Conservation (phyloP, 176 grass and related monocot species). For the Rhynchospora tenuis region DNA sequence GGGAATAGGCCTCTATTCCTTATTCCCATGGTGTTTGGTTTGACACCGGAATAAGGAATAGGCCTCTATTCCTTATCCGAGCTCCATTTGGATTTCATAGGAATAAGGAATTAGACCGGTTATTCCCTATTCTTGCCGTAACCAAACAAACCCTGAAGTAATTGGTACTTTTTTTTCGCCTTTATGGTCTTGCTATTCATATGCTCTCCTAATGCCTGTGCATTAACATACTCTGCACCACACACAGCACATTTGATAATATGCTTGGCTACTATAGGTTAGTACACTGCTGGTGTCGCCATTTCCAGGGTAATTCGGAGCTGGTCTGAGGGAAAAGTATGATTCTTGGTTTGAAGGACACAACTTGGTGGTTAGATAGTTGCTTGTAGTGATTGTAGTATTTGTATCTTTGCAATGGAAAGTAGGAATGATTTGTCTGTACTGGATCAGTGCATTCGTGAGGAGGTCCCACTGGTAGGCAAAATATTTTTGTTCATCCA, state of each 20-base stretch:
- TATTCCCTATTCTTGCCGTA: too few species aligned
- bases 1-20: too few species aligned
- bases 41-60: too few species aligned
- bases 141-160: too few species aligned
- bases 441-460: neutral
- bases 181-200: neutral
- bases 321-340: neutral
- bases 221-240: neutral
- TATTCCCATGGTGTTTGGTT: too few species aligned
- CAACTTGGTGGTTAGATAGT: neutral
- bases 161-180: neutral
- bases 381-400: neutral
- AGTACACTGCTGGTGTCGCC: neutral
- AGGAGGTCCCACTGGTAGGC: neutral
- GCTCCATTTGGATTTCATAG: too few species aligned
- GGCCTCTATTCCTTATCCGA: too few species aligned
- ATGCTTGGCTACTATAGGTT: too few species aligned
- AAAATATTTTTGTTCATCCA: neutral
- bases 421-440: neutral
- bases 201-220: neutral
- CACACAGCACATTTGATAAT: neutral
- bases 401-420: neutral
- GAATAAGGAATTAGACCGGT: too few species aligned
- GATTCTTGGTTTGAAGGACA: neutral
- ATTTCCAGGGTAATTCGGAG: neutral